Percentiles rank a stretch among this genome's conserved stretches.
Conservation (phyloP, 2,329 filamentous ascomycete genomes). For the Fusarium chlamydosporum region DNA sequence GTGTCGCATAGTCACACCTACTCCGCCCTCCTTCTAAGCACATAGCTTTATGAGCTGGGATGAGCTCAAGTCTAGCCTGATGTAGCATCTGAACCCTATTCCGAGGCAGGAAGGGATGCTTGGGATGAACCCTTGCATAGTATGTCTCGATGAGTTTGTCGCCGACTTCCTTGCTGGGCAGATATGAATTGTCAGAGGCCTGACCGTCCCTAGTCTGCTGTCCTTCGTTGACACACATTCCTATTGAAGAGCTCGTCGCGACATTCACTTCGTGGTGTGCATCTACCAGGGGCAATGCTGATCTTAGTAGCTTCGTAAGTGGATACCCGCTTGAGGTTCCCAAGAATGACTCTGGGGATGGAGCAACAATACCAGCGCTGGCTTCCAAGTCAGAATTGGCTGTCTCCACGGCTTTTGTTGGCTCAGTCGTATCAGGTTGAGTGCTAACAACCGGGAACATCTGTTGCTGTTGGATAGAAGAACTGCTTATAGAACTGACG, state of each 20-base stretch:
- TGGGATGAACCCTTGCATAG: conserved; percentile 11
- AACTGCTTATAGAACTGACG: not conserved
- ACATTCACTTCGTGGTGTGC: not conserved
- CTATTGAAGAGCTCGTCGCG: not conserved
- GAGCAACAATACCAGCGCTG: conserved; percentile 15
- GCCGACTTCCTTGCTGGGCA: conserved; percentile 1
- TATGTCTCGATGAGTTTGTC: conserved; percentile 7
- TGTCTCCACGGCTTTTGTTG: not conserved
- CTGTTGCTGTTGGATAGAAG: conserved; percentile 3
- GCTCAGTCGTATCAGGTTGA: not conserved
- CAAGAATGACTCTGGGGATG: conserved; percentile 1
- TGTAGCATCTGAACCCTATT: conserved; percentile 1
- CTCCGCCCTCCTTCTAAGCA: fast-evolving
- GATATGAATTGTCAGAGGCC: not conserved
- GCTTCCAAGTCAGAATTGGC: conserved; percentile 9
- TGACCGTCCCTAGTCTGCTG: fast-evolving
- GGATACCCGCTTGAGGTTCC: conserved; percentile 16
- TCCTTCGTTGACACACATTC: not conserved
- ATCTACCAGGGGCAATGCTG: not conserved
- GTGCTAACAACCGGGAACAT: not conserved
- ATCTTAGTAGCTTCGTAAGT: conserved; percentile 2
- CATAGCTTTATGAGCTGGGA: not conserved
- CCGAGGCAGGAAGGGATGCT: conserved; percentile 5
- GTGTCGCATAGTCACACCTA: not conserved
- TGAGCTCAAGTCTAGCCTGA: not conserved